Base-by-base conservation (phyloP, 345 rosid species). In the Adansonia digitata region DNA sequence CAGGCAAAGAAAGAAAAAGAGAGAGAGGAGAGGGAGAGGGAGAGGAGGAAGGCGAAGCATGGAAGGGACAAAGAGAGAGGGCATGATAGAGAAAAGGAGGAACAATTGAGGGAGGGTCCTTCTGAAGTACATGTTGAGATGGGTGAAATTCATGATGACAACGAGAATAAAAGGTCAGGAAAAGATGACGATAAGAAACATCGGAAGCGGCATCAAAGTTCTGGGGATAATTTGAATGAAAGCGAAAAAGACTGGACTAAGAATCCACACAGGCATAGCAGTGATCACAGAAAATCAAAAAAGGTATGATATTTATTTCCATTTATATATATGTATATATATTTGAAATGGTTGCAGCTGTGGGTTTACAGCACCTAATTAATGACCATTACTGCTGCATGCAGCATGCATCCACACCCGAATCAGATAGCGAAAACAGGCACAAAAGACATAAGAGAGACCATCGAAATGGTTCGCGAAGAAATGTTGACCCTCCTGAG, bases 1-100 rank as follows among this genome's bases (percentile, higher is more conserved):
- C 84, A 91, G 98, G 92, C 85, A 31, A 87, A 87, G 73, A 90
- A 82, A 80, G 89, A 88, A 73, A 88, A 86, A 53, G 91, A 85
- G 81, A 89, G 87, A 82, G 92, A 86, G 61, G 93, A 88, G 70
- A 89, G 84, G 73, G 93, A 88, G 70, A 89, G 84, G 73, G 93
- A 94, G 48, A 84, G 82, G 82, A 85, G 86, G 82, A 89, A 82
- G 78, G 78, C 69, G 51, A 92, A 84, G 69, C 88, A 92, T 66
- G 85, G 92, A 77, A 87, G 92, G 78, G 97, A 86, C 46, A 89
- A 84, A 73, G 93, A 86, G 48, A 86, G 84, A 80, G 87, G 84
- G 39, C 84, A 87, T 53, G 91, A 86, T 69, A 85, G 90, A 81
- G 94, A 89, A 76, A 84, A 76, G 20, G 86, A 85, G 62, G 89